These are phyloP conservation scores for Talaromyces sp. DNA, from an alignment of 2,329 filamentous ascomycete genomes.

Conservation along the genomic window DNA sequence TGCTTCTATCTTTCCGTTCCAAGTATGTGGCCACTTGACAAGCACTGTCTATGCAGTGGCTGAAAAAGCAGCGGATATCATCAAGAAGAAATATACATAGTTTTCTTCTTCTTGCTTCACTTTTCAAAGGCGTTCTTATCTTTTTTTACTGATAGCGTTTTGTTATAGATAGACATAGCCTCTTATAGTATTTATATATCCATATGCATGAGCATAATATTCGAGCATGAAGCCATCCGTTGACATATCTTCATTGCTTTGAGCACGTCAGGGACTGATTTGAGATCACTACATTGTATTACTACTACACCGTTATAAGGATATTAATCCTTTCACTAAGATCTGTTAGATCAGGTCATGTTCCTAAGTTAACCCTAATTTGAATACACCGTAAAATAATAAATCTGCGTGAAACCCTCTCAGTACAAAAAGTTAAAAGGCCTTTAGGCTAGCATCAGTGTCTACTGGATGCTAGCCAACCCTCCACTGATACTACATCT, in stretches of 20 bases:
- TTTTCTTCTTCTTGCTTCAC: neutral
- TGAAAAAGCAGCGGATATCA: conserved; percentile 30
- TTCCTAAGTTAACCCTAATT: neutral
- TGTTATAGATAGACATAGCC: neutral
- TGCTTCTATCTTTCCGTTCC: conserved; percentile 30
- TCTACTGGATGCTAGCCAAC: neutral
- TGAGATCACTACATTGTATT: neutral
- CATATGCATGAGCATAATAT: neutral
- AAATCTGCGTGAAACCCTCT: neutral
- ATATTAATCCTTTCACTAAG: too few relatives aligned
- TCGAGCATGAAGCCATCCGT: neutral
- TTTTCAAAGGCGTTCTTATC: neutral
- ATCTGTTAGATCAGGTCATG: neutral
- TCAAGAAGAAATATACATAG: conserved; percentile 23
- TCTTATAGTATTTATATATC: neutral
- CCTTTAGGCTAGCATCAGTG: neutral
- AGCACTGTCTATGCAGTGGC: conserved; percentile 31
- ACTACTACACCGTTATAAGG: neutral
- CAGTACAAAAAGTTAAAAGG: neutral
- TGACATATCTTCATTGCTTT: neutral
- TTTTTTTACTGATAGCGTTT: neutral
- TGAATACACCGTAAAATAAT: neutral
- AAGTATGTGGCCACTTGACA: conserved; percentile 27
- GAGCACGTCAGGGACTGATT: neutral
- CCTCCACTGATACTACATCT: neutral